A percentile compares a stretch with the other conserved stretches of the same genome.
These are phyloP conservation scores for Chrysanthemum lavandulifolium DNA, from an alignment of 129 eudicot genomes.

Conservation along the genomic window DNA sequence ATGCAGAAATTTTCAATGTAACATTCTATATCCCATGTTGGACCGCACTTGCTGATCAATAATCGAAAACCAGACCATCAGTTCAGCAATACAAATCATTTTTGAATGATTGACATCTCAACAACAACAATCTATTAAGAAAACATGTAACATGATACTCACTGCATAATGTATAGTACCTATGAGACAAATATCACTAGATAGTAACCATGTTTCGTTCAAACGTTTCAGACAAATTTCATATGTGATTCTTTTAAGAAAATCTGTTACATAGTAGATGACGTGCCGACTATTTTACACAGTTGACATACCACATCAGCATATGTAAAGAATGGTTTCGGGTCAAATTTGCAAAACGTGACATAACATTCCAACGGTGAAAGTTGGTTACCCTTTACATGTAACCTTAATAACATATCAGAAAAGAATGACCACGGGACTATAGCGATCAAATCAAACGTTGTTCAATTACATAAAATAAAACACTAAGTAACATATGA, in stretches of 20 bases:
- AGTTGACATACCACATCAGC: no score
- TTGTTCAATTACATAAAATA: no score
- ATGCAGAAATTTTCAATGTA: conserved; percentile 69
- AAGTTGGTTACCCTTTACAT: neutral
- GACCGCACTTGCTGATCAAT: conserved; percentile 50
- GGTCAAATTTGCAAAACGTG: no score
- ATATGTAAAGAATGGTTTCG: no score
- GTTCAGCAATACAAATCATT: conserved; percentile 2
- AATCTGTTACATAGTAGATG: no score
- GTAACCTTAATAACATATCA: neutral
- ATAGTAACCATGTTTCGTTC: no score
- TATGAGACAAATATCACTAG: neutral
- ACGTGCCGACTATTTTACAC: no score
- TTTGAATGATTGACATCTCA: neutral
- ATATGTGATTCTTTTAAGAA: no score
- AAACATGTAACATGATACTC: neutral
- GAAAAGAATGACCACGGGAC: neutral
- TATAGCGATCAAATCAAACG: no score
- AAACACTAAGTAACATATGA: no score
- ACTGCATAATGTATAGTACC: neutral
- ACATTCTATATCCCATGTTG: conserved; percentile 67
- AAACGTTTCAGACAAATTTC: no score
- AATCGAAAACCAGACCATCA: neutral
- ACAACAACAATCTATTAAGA: conserved; percentile 1
- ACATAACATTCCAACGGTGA: no score